These are phyloP conservation scores for Rosa persica DNA, from an alignment of 306 rosid species.

Conservation along the genomic window DNA sequence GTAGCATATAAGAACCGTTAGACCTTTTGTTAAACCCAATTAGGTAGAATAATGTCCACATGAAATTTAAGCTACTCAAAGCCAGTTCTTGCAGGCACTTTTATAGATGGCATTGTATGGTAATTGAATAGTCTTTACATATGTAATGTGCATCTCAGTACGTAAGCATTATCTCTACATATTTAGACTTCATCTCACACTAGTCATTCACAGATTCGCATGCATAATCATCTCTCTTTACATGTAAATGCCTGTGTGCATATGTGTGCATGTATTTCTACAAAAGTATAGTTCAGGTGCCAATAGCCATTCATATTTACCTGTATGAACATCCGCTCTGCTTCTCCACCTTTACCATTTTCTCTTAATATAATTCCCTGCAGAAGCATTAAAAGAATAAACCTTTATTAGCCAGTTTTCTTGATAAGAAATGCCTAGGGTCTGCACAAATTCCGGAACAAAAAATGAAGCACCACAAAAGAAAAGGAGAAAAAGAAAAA, in stretches of 20 bases:
- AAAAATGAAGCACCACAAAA: not conserved
- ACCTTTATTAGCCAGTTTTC: slow-evolving; percentile 8
- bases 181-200: not conserved
- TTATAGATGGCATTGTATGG: not conserved
- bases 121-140: not conserved
- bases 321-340: slow-evolving; percentile 96
- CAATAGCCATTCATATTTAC: slow-evolving; percentile 48
- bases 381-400: slow-evolving; percentile 23
- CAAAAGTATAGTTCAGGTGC: not conserved
- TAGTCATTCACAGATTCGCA: not conserved
- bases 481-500: slow-evolving; percentile 19
- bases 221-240: not conserved
- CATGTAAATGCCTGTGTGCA: not conserved
- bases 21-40: not conserved
- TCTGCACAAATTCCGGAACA: not conserved
- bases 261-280: slow-evolving; percentile 1
- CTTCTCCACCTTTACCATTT: slow-evolving; percentile 79
- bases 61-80: not conserved
- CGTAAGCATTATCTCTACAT: not conserved
- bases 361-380: slow-evolving; percentile 89
- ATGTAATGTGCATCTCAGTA: not conserved
- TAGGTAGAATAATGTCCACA: not conserved
- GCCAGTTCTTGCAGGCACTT: not conserved
- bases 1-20: not conserved
- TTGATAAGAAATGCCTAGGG: not conserved